phyloP scores from a whole-genome alignment of 495 filamentous ascomycete species.

The Chaetomidium leptoderma region DNA sequence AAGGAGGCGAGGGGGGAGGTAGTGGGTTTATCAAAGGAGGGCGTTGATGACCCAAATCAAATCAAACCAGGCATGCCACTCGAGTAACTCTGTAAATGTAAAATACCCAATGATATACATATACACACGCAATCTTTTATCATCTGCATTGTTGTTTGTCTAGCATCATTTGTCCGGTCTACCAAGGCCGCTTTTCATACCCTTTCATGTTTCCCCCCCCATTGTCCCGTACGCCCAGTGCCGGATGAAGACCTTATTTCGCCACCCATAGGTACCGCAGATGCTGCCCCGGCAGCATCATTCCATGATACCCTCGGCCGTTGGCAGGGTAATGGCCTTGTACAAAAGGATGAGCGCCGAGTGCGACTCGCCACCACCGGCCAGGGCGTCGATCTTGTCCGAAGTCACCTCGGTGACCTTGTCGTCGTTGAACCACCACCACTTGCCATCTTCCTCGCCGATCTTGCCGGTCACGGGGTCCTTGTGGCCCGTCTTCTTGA shows the following conservation, averaged over 20 bases:
- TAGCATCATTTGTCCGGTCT: conserved; percentile 2
- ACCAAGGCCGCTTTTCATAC: conserved; percentile 2
- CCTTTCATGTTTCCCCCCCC: conserved; percentile 1
- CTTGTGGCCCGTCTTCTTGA: conserved; percentile 76
- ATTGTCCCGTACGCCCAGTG: conserved; percentile 2
- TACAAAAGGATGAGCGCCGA: conserved; percentile 92
- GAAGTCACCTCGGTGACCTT: conserved; percentile 88
- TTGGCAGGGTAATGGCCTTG: conserved; percentile 65
- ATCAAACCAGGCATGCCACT: too few species aligned
- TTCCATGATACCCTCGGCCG: conserved; percentile 39
- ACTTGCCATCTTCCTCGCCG: conserved; percentile 80
- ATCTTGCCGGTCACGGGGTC: conserved; percentile 65
- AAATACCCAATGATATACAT: neutral
- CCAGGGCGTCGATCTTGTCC: conserved; percentile 84
- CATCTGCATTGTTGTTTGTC: conserved; percentile 6
- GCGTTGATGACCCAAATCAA: neutral
- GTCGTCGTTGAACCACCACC: conserved; percentile 99
- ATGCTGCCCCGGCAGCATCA: neutral
- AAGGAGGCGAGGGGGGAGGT: neutral
- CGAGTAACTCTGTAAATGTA: neutral
- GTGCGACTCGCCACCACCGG: conserved; percentile 94
- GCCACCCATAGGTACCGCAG: neutral
- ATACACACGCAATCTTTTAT: neutral
- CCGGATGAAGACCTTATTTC: neutral
- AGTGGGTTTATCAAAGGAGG: neutral